Conservation (phyloP, 2,329 filamentous ascomycete species). For the Beauveria rudraprayagi region DNA sequence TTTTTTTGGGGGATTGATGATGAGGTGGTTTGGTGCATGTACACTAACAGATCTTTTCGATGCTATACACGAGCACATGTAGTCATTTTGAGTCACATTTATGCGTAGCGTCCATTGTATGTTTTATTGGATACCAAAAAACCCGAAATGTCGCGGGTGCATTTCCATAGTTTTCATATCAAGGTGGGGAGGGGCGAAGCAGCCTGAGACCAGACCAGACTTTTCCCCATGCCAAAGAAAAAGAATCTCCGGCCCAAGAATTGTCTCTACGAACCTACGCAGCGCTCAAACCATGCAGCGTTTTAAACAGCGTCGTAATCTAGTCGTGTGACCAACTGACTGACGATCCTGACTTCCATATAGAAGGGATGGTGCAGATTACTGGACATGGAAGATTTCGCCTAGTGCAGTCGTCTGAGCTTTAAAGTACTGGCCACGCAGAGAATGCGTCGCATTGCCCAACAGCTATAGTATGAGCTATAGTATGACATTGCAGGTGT, state of each 20-base stretch:
- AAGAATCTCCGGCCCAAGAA: background rate
- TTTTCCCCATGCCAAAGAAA: no score
- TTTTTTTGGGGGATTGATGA: background rate
- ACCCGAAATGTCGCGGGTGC: no score
- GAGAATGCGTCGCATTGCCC: no score
- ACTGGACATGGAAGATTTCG: no score
- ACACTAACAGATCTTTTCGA: background rate
- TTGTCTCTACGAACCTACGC: background rate
- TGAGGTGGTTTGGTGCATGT: background rate
- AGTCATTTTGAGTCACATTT: slow-evolving; percentile 4
- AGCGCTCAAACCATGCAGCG: background rate
- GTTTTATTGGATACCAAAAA: background rate
- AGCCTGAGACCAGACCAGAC: no score
- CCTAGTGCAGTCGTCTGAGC: no score
- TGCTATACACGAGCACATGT: background rate
- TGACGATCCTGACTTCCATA: background rate
- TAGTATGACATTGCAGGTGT: no score
- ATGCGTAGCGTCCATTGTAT: background rate
- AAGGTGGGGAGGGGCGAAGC: no score
- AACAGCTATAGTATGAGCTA: no score
- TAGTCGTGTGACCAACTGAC: slow-evolving; percentile 2
- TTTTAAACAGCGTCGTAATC: background rate
- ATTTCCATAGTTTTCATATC: no score
- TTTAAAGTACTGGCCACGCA: no score
- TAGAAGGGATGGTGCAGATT: no score